Evolutionary conservation across 192 early-diverging fungal genomes (phyloP).

Genomic region (Gigaspora rosea): DNA sequence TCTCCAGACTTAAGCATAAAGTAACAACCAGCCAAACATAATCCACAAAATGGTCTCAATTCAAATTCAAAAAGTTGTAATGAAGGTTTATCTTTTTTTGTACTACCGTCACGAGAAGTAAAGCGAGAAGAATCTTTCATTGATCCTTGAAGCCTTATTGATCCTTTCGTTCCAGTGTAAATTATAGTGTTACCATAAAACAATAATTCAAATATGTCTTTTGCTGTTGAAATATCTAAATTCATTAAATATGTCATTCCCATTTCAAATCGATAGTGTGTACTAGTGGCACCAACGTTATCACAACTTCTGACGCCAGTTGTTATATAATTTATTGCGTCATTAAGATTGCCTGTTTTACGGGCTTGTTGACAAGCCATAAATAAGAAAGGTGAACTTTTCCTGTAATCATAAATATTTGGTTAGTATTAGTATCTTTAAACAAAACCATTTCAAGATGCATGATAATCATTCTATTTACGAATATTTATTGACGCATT

Average conservation of each 20-base stretch:
- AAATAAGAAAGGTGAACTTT: constrained; percentile 42
- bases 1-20: constrained; percentile 38
- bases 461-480: constrained; percentile 23
- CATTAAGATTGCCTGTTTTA: constrained; percentile 41
- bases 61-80: constrained; percentile 42
- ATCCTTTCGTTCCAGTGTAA: constrained; percentile 8
- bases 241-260: constrained; percentile 46
- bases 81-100: constrained; percentile 19
- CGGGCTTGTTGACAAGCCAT: constrained; percentile 47
- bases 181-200: constrained; percentile 37
- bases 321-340: constrained; percentile 43
- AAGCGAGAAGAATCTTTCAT: background rate
- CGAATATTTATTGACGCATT: constrained; percentile 39
- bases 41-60: constrained; percentile 46
- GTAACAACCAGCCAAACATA: constrained; percentile 45
- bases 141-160: constrained; percentile 26
- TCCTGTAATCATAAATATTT: constrained; percentile 23
- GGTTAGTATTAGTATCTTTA: too few species aligned
- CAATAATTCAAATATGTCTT: constrained; percentile 45
- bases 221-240: constrained; percentile 42
- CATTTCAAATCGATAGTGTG: constrained; percentile 46
- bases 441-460: too few species aligned
- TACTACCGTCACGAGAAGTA: background rate
- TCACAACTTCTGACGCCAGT: constrained; percentile 43
- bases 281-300: constrained; percentile 37